phyloP scores from a whole-genome alignment of 345 rosid species.

The Eucalyptus grandis region DNA sequence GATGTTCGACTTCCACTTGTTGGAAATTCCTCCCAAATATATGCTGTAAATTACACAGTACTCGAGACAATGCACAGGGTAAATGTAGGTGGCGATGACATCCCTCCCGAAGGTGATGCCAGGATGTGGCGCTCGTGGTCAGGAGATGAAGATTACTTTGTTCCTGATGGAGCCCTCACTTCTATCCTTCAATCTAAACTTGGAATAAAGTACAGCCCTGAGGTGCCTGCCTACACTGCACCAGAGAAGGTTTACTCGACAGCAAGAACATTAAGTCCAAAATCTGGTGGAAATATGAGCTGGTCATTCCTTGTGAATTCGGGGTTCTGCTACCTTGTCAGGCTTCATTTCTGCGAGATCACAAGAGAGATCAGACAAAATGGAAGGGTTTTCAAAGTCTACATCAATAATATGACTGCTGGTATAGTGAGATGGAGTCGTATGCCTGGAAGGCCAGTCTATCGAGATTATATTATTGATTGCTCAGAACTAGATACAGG shows the following conservation, averaged over 20 bases:
- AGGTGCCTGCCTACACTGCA: conserved; percentile 5
- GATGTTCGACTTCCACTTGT: not conserved
- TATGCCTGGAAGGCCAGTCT: conserved; percentile 1
- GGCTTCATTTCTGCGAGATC: conserved; percentile 8
- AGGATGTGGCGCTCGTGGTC: conserved; percentile 10
- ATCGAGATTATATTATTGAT: not conserved
- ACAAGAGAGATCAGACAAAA: not conserved
- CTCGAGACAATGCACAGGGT: conserved; percentile 6
- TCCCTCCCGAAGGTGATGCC: not conserved
- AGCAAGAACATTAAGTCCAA: not conserved
- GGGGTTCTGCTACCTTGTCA: conserved; percentile 14
- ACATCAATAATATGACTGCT: conserved; percentile 5
- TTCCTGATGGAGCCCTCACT: not conserved
- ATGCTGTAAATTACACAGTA: not conserved
- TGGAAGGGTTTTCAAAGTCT: conserved; percentile 2
- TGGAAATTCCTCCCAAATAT: not conserved
- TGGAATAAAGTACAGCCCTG: not conserved
- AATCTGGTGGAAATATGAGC: not conserved
- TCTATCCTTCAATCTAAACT: not conserved
- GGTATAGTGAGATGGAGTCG: not conserved
- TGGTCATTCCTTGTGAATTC: conserved; percentile 17
- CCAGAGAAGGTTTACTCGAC: conserved; percentile 7
- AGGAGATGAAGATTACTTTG: not conserved
- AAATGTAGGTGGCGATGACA: conserved; percentile 3
- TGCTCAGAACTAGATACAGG: no score